Base-by-base conservation (phyloP, 2,329 filamentous ascomycete genomes). In the Alternaria angustiovoidea region DNA sequence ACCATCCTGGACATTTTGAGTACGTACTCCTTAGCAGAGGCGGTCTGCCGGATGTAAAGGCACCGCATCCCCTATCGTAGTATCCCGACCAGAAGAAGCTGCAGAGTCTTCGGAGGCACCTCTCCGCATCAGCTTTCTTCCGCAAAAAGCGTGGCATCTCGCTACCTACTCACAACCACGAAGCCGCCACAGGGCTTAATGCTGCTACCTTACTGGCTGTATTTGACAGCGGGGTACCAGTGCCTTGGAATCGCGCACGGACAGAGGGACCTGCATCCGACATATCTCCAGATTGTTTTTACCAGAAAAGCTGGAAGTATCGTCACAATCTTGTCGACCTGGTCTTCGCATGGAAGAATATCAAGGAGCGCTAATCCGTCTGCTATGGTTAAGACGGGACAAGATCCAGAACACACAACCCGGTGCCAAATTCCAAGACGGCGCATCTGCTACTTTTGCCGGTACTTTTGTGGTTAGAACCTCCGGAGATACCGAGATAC, bases 1-100 rank as follows among this genome's bases (percentile, higher is more conserved):
- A 61, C 61, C 49, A 59, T 48, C 47, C 49, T 63, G 56, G 58
- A 36, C 55, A 18, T 64, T 52, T 43, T 28, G 22, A 51, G 24
- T 44, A 42, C 46, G 46, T 38, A 49, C 3, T 38, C 46, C 20
- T 58, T 38, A 56, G 20, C 47, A 55, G 58, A 57, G 64, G 69
- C 69, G 66, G 69, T 70, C 66, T 65, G 61, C 60, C 61, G 64
- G 62, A 64, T 58, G 63, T 63, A 68, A 48, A 70, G 64, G 65
- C 69, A 58, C 57, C 49, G 59, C 49, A 57, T 66, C 65, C 48
- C 62, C 57, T 64, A 57, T 66, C 62, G 59, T 61, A 43, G 56
- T 58, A 62, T 53, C 38, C 57, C 49, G 54, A 62, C 55, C 61
- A 38, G 18, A 67, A 62, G 38, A 58, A 69, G 67, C 52, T 57